phyloP scores from a whole-genome alignment of 306 rosid species.

The Vigna reflexopilosa region DNA sequence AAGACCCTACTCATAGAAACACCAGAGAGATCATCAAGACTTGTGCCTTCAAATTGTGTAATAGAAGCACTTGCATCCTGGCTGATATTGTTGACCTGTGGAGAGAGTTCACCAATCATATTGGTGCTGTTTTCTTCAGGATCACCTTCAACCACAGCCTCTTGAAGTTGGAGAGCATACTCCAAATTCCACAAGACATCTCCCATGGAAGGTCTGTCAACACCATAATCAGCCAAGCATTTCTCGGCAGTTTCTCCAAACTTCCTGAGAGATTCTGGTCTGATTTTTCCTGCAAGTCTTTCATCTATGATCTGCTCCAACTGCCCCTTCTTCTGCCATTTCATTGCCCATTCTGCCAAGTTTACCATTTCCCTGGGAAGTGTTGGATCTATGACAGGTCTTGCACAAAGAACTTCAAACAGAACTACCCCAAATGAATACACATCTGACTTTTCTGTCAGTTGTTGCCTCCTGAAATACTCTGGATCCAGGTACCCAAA shows the following conservation, averaged over 20 bases:
- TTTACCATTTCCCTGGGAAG: slow-evolving; percentile 88
- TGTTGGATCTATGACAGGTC: slow-evolving; percentile 89
- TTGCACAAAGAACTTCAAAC: slow-evolving; percentile 86
- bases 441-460: slow-evolving; percentile 88
- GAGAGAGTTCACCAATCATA: slow-evolving; percentile 85
- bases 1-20: slow-evolving; percentile 92
- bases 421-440: slow-evolving; percentile 92
- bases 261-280: slow-evolving; percentile 81
- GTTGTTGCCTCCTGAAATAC: slow-evolving; percentile 84
- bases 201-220: slow-evolving; percentile 91
- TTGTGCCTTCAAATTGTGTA: slow-evolving; percentile 50
- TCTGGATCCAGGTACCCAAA: slow-evolving; percentile 94
- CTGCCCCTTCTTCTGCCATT: slow-evolving; percentile 86
- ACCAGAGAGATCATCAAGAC: slow-evolving; percentile 78
- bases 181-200: slow-evolving; percentile 91
- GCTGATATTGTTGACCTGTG: slow-evolving; percentile 72
- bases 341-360: slow-evolving; percentile 95
- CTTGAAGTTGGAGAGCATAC: slow-evolving; percentile 86
- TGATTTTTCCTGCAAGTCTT: slow-evolving; percentile 67
- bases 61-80: slow-evolving; percentile 54
- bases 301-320: slow-evolving; percentile 78
- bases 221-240: slow-evolving; percentile 87
- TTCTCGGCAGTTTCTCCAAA: slow-evolving; percentile 91
- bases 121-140: slow-evolving; percentile 87
- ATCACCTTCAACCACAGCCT: slow-evolving; percentile 68